Evolutionary conservation across 345 rosid genomes (phyloP).

Genomic region (Eucalyptus shirleyi): DNA sequence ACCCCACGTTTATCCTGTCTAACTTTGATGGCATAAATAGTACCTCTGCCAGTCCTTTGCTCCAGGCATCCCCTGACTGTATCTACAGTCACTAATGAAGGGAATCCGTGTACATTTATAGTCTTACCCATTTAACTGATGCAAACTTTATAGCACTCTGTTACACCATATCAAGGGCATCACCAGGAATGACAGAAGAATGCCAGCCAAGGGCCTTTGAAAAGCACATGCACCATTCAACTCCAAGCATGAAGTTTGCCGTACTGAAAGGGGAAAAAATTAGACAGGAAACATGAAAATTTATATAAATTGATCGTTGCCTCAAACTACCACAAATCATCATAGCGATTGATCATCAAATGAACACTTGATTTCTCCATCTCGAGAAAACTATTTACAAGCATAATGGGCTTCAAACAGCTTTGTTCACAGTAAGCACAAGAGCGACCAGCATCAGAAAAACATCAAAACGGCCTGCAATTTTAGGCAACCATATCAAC

Average conservation of each 20-base stretch:
- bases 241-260: not conserved
- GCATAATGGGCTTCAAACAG: not conserved
- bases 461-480: not conserved
- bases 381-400: not conserved
- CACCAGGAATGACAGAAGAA: not conserved
- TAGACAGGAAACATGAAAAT: not conserved
- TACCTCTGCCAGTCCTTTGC: slow-evolving; percentile 17
- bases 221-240: not conserved
- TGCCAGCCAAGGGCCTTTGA: not conserved
- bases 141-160: not conserved
- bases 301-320: not conserved
- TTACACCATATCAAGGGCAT: not conserved
- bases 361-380: not conserved
- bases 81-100: slow-evolving; percentile 9
- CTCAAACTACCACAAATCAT: not conserved
- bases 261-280: not conserved
- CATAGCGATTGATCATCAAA: not conserved
- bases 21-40: slow-evolving; percentile 40
- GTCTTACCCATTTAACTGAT: slow-evolving; percentile 48
- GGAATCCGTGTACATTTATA: slow-evolving; percentile 41
- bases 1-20: slow-evolving; percentile 15
- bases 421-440: not conserved
- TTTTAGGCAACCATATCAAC: not conserved
- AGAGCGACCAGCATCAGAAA: not conserved
- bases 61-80: slow-evolving; percentile 35